These are phyloP conservation scores for Schrenkiella parvula DNA, from an alignment of 345 rosid species.

Conservation along the genomic window DNA sequence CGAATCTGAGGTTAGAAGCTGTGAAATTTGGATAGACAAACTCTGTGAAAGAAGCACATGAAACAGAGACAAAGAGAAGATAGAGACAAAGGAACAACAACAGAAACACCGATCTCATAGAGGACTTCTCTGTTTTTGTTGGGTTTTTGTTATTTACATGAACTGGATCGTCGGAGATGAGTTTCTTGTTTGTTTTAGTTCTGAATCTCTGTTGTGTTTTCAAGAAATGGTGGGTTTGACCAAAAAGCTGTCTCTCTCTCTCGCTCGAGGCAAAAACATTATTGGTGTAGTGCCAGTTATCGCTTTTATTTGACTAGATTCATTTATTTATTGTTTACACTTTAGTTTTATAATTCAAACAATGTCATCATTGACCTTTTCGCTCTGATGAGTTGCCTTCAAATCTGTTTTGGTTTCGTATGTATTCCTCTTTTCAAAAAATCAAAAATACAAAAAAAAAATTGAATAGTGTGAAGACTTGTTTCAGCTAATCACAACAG, in stretches of 20 bases:
- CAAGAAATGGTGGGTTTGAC: constrained; percentile 14
- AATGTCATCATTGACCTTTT: constrained; percentile 8
- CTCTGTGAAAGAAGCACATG: constrained; percentile 40
- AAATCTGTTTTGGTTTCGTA: neutral
- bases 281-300: constrained; percentile 13
- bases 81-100: constrained; percentile 25
- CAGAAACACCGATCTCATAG: constrained; percentile 45
- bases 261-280: neutral
- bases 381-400: neutral
- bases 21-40: constrained; percentile 60
- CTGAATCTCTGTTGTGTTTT: constrained; percentile 3
- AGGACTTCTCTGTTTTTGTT: constrained; percentile 4
- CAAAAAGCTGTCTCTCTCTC: constrained; percentile 4
- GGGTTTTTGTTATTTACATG: constrained; percentile 14
- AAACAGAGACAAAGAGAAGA: constrained; percentile 34
- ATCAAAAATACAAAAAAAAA: neutral
- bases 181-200: constrained; percentile 12
- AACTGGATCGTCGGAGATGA: constrained; percentile 12
- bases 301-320: neutral
- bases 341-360: neutral
- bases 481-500: constrained; percentile 14
- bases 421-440: neutral
- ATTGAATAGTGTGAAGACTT: constrained; percentile 8
- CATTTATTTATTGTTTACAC: neutral
- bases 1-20: constrained; percentile 50